Conservation (phyloP, 768 basidiomycete species). For the Trametopsis cervina region DNA sequence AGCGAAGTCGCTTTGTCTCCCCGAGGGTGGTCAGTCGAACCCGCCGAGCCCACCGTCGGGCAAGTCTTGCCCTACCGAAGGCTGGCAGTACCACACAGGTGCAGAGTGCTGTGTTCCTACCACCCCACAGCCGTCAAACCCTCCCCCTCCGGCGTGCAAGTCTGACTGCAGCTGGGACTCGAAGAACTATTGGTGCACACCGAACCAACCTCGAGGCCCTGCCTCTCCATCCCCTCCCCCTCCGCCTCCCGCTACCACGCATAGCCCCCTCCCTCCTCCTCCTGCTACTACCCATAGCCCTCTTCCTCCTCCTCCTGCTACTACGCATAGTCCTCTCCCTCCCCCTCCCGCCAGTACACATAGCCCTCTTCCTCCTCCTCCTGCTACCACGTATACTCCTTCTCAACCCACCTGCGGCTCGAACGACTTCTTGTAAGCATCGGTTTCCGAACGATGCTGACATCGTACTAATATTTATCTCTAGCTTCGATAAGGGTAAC, state of each 20-base stretch:
- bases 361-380: too few species aligned
- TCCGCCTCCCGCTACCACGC: too few species aligned
- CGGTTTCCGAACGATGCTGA: too few species aligned
- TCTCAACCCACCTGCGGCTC: too few species aligned
- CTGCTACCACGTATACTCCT: too few species aligned
- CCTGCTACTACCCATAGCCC: too few species aligned
- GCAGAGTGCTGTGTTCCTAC: slow-evolving; percentile 1
- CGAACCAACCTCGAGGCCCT: background rate
- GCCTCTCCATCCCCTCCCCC: background rate
- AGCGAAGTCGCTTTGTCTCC: slow-evolving; percentile 10
- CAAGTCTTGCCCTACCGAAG: slow-evolving; percentile 1
- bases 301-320: too few species aligned
- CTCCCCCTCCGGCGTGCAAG: slow-evolving; percentile 6
- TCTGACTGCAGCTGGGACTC: slow-evolving; percentile 6
- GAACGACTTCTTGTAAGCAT: too few species aligned
- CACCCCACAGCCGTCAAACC: background rate
- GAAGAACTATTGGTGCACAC: slow-evolving; percentile 1
- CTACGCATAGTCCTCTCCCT: too few species aligned
- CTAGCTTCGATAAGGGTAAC: slow-evolving; percentile 26
- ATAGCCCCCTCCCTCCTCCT: too few species aligned
- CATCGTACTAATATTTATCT: too few species aligned
- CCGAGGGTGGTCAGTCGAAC: slow-evolving; percentile 25
- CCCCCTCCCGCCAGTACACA: too few species aligned
- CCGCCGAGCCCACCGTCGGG: slow-evolving; percentile 31
- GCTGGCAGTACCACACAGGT: background rate